phyloP scores from a whole-genome alignment of 2,329 filamentous ascomycete genomes.

The Fusarium falciforme region DNA sequence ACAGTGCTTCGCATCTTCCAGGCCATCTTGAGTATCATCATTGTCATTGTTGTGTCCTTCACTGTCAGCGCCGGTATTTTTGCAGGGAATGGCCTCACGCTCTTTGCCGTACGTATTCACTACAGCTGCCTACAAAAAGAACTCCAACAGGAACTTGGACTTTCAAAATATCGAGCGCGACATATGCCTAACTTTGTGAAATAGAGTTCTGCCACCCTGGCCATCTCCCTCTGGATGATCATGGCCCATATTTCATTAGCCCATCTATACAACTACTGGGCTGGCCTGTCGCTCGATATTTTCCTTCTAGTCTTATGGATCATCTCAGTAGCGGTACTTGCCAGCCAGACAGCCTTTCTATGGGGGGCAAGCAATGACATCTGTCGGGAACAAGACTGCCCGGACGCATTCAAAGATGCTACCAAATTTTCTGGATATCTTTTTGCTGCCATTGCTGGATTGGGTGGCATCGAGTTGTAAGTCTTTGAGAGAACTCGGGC shows the following conservation, averaged over 20 bases:
- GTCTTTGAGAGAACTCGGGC: constrained; percentile 24
- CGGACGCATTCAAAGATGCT: not conserved
- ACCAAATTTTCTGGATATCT: constrained; percentile 43
- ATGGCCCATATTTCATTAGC: constrained; percentile 55
- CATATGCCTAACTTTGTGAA: not conserved
- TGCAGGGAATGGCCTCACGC: constrained; percentile 48
- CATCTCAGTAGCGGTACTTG: constrained; percentile 55
- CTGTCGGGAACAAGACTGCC: constrained; percentile 41
- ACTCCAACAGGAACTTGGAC: not conserved
- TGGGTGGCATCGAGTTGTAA: constrained; percentile 59
- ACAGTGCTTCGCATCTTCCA: constrained; percentile 58
- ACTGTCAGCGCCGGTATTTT: constrained; percentile 51
- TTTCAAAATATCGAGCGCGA: constrained; percentile 3
- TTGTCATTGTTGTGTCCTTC: constrained; percentile 61
- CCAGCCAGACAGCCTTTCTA: constrained; percentile 47
- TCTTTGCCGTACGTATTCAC: constrained; percentile 52
- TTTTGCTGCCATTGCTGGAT: constrained; percentile 50
- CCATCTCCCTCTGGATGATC: constrained; percentile 59
- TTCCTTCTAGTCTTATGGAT: constrained; percentile 66
- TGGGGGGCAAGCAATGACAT: constrained; percentile 36
- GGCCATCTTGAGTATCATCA: constrained; percentile 57
- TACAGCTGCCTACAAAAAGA: not conserved
- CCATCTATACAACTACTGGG: constrained; percentile 65
- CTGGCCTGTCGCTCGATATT: constrained; percentile 62
- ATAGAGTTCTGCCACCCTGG: constrained; percentile 57